These are phyloP conservation scores for Fusarium verrucosum DNA, from an alignment of 2,329 filamentous ascomycete genomes.

Conservation along the genomic window DNA sequence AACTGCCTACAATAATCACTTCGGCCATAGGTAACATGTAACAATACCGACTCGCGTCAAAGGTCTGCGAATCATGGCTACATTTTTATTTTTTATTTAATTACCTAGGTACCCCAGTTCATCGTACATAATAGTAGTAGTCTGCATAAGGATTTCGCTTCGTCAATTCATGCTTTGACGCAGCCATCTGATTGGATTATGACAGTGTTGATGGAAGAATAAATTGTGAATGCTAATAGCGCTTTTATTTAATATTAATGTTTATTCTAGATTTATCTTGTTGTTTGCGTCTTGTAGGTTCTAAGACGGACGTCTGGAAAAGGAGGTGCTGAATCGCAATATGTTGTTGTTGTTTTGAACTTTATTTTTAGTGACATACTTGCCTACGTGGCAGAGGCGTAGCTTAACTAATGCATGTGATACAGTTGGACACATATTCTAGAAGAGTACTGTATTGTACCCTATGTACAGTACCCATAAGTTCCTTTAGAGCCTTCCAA, in stretches of 20 bases:
- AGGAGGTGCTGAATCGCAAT: not conserved
- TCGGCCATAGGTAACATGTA: not conserved
- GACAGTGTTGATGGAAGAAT: not conserved
- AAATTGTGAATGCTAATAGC: not conserved
- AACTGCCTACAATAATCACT: not conserved
- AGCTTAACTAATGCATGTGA: conserved; percentile 23
- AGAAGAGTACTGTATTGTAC: no score
- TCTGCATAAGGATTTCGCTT: not conserved
- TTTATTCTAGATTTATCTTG: not conserved
- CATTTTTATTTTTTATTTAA: not conserved
- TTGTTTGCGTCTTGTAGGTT: not conserved
- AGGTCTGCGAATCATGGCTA: not conserved
- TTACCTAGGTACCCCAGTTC: not conserved
- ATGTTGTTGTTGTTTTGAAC: not conserved
- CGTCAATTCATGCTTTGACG: not conserved
- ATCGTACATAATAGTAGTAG: no score
- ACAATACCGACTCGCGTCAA: not conserved
- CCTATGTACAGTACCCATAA: not conserved
- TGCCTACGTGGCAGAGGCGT: conserved; percentile 9
- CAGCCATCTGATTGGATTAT: not conserved
- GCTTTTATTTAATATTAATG: not conserved
- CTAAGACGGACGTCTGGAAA: not conserved
- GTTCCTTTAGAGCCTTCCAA: not conserved
- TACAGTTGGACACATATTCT: conserved; percentile 8
- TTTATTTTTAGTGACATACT: not conserved